phyloP scores from a whole-genome alignment of 1,284 basidiomycete genomes.

The Ceratobasidium sp. region DNA sequence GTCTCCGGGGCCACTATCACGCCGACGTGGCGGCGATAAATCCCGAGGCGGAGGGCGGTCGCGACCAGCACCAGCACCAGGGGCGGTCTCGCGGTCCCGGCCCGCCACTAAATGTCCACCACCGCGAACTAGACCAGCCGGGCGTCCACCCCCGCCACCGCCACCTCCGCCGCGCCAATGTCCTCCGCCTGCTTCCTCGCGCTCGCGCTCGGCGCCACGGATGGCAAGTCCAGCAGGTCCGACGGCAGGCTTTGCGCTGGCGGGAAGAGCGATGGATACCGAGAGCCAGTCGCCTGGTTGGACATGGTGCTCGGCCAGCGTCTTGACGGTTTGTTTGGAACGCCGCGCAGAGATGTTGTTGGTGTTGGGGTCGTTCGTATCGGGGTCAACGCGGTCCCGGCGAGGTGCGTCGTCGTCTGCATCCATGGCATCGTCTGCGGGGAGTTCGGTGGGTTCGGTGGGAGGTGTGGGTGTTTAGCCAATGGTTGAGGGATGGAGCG shows the following conservation, averaged over 20 bases:
- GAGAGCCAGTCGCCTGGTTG: constrained; percentile 82
- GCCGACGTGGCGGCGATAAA: constrained; percentile 22
- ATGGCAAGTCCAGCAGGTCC: constrained; percentile 19
- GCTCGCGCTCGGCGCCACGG: constrained; percentile 34
- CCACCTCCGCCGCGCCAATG: constrained; percentile 48
- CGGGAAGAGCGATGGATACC: constrained; percentile 74
- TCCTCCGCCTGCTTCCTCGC: constrained; percentile 30
- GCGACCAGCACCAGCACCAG: not conserved
- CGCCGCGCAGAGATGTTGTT: constrained; percentile 7
- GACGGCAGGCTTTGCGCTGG: constrained; percentile 41
- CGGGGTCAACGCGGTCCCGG: constrained; percentile 57
- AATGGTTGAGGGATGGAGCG: constrained; percentile 61
- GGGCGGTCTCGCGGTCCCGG: constrained; percentile 15
- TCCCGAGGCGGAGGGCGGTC: constrained; percentile 17
- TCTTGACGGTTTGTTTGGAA: constrained; percentile 57
- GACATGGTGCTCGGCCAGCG: constrained; percentile 80
- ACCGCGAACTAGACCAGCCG: constrained; percentile 36
- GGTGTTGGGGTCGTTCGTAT: constrained; percentile 66
- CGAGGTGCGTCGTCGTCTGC: constrained; percentile 50
- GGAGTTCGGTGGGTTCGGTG: constrained; percentile 59
- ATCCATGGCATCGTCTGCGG: constrained; percentile 61
- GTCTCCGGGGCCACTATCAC: constrained; percentile 1
- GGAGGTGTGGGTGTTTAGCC: constrained; percentile 33
- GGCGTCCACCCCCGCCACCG: constrained; percentile 41
- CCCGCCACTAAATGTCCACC: constrained; percentile 35